A percentile compares a stretch with the other conserved stretches of the same genome.
phyloP scores from a whole-genome alignment of 78 protist species.

The Dictyostelium brefeldianum region DNA sequence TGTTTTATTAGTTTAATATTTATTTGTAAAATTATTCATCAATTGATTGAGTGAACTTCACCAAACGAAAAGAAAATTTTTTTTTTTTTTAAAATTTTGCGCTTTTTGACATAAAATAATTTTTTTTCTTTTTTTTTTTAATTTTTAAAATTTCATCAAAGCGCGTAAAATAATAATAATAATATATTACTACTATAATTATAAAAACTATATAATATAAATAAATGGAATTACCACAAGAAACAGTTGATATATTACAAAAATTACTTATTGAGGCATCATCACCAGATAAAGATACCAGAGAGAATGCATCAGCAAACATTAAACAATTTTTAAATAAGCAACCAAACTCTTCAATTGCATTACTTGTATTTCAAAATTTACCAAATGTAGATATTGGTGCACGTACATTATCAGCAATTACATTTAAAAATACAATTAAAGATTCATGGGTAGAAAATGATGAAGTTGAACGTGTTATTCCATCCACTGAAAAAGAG shows the following conservation, averaged over 20 bases:
- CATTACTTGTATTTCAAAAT: neutral
- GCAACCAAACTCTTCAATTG: neutral
- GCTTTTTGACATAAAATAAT: no score
- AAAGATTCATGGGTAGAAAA: constrained; percentile 50
- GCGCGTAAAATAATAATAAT: no score
- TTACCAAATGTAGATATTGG: neutral
- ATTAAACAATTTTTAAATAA: constrained; percentile 8
- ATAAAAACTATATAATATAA: neutral
- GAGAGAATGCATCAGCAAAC: constrained; percentile 23
- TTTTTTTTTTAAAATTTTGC: no score
- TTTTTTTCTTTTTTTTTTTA: neutral
- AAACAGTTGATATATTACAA: neutral
- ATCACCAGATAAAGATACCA: neutral
- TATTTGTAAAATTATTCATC: no score
- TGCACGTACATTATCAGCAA: constrained; percentile 5
- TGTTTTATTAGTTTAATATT: no score
- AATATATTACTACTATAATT: neutral
- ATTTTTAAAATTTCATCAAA: neutral
- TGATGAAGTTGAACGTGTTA: constrained; percentile 28
- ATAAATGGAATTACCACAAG: constrained; percentile 15
- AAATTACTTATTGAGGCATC: neutral
- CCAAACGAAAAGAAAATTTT: neutral
- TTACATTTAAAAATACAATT: constrained; percentile 61
- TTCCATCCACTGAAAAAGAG: constrained; percentile 34
- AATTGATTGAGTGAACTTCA: no score